Evolutionary conservation across 2,329 filamentous ascomycete species (phyloP).

Genomic region (Monosporascus cannonballus): DNA sequence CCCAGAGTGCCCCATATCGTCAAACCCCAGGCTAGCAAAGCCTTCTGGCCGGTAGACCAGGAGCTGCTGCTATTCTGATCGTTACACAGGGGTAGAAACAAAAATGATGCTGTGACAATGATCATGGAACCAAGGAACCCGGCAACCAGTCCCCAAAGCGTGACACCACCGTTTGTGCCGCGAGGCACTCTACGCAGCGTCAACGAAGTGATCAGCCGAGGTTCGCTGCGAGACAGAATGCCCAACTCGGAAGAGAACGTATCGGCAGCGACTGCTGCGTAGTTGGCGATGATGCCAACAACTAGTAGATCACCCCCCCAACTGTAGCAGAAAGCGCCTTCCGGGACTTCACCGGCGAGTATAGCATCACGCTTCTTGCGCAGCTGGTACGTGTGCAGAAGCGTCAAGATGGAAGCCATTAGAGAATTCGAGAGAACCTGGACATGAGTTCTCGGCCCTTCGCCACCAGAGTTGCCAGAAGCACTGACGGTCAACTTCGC

Average conservation of each 20-base stretch:
- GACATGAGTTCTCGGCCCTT: slow-evolving; percentile 75
- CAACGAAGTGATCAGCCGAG: slow-evolving; percentile 79
- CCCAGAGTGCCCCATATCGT: slow-evolving; percentile 71
- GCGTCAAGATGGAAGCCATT: slow-evolving; percentile 60
- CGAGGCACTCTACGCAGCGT: slow-evolving; percentile 72
- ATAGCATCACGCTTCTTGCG: slow-evolving; percentile 38
- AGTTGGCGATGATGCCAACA: slow-evolving; percentile 69
- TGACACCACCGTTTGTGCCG: slow-evolving; percentile 93
- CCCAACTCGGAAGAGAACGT: slow-evolving; percentile 95
- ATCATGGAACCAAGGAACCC: slow-evolving; percentile 70
- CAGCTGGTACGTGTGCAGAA: slow-evolving; percentile 57
- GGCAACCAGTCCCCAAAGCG: slow-evolving; percentile 63
- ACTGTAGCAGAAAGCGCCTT: slow-evolving; percentile 46
- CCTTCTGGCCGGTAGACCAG: slow-evolving; percentile 43
- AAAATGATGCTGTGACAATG: slow-evolving; percentile 56
- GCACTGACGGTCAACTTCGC: slow-evolving; percentile 72
- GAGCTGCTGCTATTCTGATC: slow-evolving; percentile 34
- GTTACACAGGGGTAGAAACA: slow-evolving; percentile 65
- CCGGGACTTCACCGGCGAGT: slow-evolving; percentile 20
- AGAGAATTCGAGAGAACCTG: slow-evolving; percentile 88
- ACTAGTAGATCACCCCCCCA: slow-evolving; percentile 59
- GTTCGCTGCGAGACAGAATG: slow-evolving; percentile 70
- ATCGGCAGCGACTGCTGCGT: slow-evolving; percentile 85
- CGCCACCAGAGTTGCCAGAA: slow-evolving; percentile 66
- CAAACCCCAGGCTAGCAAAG: slow-evolving; percentile 48